Evolutionary conservation across 371 early-diverging fungal genomes (phyloP), one percentile per base, ranked within the genome.

Genomic region (Mortierella sp.): DNA sequence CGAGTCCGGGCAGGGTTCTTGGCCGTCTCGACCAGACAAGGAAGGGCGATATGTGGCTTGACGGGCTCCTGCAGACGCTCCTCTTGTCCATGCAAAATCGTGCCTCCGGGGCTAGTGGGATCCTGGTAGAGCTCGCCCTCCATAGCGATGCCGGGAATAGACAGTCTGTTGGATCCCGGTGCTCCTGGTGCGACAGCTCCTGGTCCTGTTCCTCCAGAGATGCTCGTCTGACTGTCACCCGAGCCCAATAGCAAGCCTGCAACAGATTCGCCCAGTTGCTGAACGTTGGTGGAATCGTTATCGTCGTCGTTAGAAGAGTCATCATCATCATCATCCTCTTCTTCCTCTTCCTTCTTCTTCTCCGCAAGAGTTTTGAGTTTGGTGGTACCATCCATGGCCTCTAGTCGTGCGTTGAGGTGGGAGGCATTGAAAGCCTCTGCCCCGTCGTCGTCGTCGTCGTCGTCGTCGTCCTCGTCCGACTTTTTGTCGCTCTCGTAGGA

Each of bases 371-470:
- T 51, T 57, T 86, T 86, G 54, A 81, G 64, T 51, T 86, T 90
- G 78, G 67, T 90, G 74, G 84, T 92, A 86, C 64, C 89, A 72
- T 79, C 91, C 87, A 43, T 91, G 82, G 77, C 89, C 87, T 76
- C 91, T 14, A 92, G 77, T 55, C 89, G 88, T 28, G 92, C 90
- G 64, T 91, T 91, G n/a, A 90, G 88, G 54, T 91, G 83, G 6
- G 87, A 82, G 44, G 89, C 77, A 69, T 90, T 85, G 31, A 89
- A 90, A 28, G 90, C 90, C 19, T 90, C 91, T 34, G 90, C 90
- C 19, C 90, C 91, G 24, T 87, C 88, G 16, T 88, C 88, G 40
- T 81, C 78, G 28, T 78, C 75, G 40, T 90, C 90, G n/a, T 91
- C 91, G 26, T 88, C 88, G 26, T 89, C 88, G 43, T 81, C 78